Percentiles rank a stretch among this genome's conserved stretches.
phyloP scores from a whole-genome alignment of 73 alveolate species.

The Tetrahymena thermophila region DNA sequence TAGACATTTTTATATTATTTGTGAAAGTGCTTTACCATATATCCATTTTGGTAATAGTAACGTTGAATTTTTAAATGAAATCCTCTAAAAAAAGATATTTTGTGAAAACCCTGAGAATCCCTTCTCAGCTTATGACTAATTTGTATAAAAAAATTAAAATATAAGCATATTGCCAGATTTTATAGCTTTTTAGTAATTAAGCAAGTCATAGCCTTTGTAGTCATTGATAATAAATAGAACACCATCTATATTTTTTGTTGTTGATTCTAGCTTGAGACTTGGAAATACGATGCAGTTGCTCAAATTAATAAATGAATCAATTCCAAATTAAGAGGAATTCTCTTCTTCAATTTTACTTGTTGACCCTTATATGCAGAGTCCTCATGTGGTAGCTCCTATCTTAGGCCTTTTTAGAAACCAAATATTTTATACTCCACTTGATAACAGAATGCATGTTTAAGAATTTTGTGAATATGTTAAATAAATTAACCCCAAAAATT shows the following conservation, averaged over 20 bases:
- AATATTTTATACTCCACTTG: not conserved
- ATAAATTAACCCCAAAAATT: not conserved
- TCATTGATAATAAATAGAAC: not conserved
- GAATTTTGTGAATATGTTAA: not conserved
- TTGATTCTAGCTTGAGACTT: not conserved
- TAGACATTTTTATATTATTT: not conserved
- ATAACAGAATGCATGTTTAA: not conserved
- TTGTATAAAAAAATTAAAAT: not conserved
- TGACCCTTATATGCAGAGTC: not conserved
- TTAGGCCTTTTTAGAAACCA: not conserved
- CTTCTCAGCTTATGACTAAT: not conserved
- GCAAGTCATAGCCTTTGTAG: not conserved
- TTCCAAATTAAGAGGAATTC: not conserved
- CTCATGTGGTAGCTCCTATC: not conserved
- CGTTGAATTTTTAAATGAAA: not conserved
- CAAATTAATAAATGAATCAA: not conserved
- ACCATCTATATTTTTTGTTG: not conserved
- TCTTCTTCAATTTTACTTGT: not conserved
- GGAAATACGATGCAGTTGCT: not conserved
- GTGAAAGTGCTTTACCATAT: not conserved
- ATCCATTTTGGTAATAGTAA: not conserved
- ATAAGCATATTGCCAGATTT: not conserved
- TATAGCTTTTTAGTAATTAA: not conserved
- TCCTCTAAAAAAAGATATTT: not conserved
- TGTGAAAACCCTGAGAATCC: not conserved